Conservation (phyloP, 768 basidiomycete species). For the Nidula microcarpa region DNA sequence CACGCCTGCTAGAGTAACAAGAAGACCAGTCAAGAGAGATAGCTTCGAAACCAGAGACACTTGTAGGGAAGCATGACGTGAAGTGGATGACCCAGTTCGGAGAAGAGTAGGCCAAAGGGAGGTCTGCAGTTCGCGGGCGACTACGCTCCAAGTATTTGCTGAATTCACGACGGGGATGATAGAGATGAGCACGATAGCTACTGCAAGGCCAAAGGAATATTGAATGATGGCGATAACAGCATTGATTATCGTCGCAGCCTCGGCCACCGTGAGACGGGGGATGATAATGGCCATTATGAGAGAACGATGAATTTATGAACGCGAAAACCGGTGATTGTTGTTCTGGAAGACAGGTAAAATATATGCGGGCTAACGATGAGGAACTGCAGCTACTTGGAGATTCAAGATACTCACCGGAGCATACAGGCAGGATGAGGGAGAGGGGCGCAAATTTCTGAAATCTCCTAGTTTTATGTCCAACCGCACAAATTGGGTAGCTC, state of each 20-base stretch:
- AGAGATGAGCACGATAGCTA: constrained; percentile 14
- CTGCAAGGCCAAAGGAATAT: constrained; percentile 13
- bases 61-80: background rate
- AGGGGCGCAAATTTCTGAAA: too few species aligned
- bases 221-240: constrained; percentile 13
- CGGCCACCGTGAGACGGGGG: constrained; percentile 12
- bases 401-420: too few species aligned
- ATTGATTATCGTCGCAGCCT: constrained; percentile 17
- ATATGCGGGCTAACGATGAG: too few species aligned
- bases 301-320: too few species aligned
- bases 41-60: constrained; percentile 11
- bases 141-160: constrained; percentile 16
- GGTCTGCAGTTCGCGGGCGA: constrained; percentile 12
- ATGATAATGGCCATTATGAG: background rate
- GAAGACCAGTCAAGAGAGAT: constrained; percentile 7
- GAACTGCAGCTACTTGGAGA: too few species aligned
- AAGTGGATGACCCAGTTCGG: constrained; percentile 6
- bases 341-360: too few species aligned
- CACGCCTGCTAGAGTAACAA: constrained; percentile 12
- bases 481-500: too few species aligned
- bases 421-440: too few species aligned
- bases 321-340: too few species aligned
- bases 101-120: constrained; percentile 15
- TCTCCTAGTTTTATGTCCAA: too few species aligned
- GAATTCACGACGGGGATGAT: constrained; percentile 10